These are phyloP conservation scores for Usnea hakonensis DNA, from an alignment of 495 filamentous ascomycete species.

Conservation along the genomic window DNA sequence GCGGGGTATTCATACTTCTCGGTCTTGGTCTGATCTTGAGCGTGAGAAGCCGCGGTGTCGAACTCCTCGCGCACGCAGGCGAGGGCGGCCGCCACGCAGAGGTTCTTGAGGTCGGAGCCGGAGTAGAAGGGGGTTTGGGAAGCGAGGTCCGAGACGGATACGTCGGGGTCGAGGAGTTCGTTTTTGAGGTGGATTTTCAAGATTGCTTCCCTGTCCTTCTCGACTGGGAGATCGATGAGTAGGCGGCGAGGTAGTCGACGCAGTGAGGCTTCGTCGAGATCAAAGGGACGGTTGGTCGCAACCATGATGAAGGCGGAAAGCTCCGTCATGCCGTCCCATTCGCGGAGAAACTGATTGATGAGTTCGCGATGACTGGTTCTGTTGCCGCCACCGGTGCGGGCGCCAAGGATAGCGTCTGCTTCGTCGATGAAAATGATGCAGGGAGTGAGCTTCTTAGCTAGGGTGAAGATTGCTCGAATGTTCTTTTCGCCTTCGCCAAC, in stretches of 20 bases:
- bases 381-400: constrained; percentile 50
- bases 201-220: constrained; percentile 70
- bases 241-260: constrained; percentile 72
- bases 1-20: constrained; percentile 53
- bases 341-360: constrained; percentile 95
- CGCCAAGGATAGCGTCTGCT: constrained; percentile 82
- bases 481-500: constrained; percentile 97
- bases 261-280: constrained; percentile 90
- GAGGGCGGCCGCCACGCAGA: constrained; percentile 83
- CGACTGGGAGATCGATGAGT: constrained; percentile 77
- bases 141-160: constrained; percentile 64
- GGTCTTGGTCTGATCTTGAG: constrained; percentile 14
- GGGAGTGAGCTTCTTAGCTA: constrained; percentile 88
- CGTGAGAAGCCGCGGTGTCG: constrained; percentile 48
- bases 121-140: constrained; percentile 83
- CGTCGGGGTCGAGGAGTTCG: constrained; percentile 59
- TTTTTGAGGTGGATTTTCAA: constrained; percentile 76
- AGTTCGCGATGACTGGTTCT: constrained; percentile 71
- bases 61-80: constrained; percentile 82
- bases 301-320: constrained; percentile 95
- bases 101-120: constrained; percentile 91
- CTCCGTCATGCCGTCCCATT: constrained; percentile 93
- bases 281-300: constrained; percentile 92
- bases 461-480: constrained; percentile 80
- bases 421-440: constrained; percentile 97